Evolutionary conservation across 2,329 filamentous ascomycete genomes (phyloP).

Genomic region (Colletotrichum godetiae): DNA sequence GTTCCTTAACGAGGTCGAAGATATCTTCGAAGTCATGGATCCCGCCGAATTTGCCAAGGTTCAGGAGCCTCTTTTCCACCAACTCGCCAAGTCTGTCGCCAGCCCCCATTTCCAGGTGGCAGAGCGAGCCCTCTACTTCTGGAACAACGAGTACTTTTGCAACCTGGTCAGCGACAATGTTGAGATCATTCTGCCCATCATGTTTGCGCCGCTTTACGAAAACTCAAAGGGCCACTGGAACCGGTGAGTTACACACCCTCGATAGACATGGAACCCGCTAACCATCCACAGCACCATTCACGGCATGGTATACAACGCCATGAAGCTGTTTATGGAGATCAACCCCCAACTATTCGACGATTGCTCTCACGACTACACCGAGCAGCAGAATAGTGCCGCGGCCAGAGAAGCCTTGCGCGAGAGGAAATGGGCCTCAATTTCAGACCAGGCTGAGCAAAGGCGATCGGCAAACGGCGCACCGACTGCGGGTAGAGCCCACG

Average conservation of each 20-base stretch:
- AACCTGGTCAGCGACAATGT: slow-evolving; percentile 99
- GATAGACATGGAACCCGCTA: slow-evolving; percentile 40
- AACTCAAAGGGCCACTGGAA: slow-evolving; percentile 99
- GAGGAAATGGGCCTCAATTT: slow-evolving; percentile 88
- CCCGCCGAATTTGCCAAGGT: slow-evolving; percentile 98
- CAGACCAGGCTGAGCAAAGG: slow-evolving; percentile 80
- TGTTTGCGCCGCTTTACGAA: slow-evolving; percentile 98
- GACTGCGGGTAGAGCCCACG: slow-evolving; percentile 50
- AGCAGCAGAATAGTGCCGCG: slow-evolving; percentile 93
- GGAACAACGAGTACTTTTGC: slow-evolving; percentile 99
- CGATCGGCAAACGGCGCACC: slow-evolving; percentile 57
- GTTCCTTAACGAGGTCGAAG: slow-evolving; percentile 99
- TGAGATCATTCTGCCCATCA: slow-evolving; percentile 97
- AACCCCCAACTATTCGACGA: slow-evolving; percentile 98
- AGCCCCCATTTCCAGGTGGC: slow-evolving; percentile 99
- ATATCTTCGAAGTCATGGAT: slow-evolving; percentile 99
- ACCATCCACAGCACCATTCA: slow-evolving; percentile 83
- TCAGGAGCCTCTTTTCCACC: slow-evolving; percentile 96
- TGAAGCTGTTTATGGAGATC: slow-evolving; percentile 99
- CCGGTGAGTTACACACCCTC: slow-evolving; percentile 68
- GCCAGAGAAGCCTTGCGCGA: slow-evolving; percentile 84
- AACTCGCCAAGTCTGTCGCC: slow-evolving; percentile 96
- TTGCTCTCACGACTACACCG: slow-evolving; percentile 97
- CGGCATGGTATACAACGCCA: slow-evolving; percentile 99
- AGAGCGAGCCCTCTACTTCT: slow-evolving; percentile 97